Evolutionary conservation across 306 rosid genomes (phyloP), one percentile per base, ranked within the genome.

Genomic region (Sophora flavescens): DNA sequence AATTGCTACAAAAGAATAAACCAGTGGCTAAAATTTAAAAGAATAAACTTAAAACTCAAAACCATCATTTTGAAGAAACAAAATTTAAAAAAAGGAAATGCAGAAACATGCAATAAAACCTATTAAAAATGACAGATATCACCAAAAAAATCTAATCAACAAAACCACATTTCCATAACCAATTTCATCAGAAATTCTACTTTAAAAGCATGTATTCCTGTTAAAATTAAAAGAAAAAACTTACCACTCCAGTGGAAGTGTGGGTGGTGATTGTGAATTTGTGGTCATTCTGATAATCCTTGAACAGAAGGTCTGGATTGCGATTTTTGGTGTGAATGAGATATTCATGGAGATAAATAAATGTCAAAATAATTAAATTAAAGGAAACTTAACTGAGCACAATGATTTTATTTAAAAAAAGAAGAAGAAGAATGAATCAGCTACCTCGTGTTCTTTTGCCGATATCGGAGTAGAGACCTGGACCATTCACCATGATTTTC

Each of bases 231-330:
- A 39, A 3, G 6, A 26, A 1, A 67, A 52, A 71, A 78, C 88
- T 87, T 84, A 95, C 98, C 59, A 95, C 78, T 81, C 97, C 98
- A 52, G 78, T 6, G 50, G 89, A 57, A 47, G 98, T 88, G 73
- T 82, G 79, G 54, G 97, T 92, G 56, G 96, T 89, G 86, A 95
- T 69, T 66, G 96, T 85, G 86, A 95, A 89, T 86, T 92, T 95
- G 89, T 94, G 97, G 83, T 95, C 98, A 71, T 83, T 84, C 86
- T 92, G 98, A 78, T 92, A 95, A 86, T 92, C 98, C 83, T 84
- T 92, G 89, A 88, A 89, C 26, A 95, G 85, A 88, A 95, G 95
- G 88, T 95, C 97, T 93, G 83, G 6, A 53, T 41, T 33, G 26
- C 59, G 14, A 75, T 12, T 32, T 18, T 10, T 47, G 5, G 6